These are phyloP conservation scores for Fagus sylvatica DNA, from an alignment of 306 rosid species.

Conservation along the genomic window DNA sequence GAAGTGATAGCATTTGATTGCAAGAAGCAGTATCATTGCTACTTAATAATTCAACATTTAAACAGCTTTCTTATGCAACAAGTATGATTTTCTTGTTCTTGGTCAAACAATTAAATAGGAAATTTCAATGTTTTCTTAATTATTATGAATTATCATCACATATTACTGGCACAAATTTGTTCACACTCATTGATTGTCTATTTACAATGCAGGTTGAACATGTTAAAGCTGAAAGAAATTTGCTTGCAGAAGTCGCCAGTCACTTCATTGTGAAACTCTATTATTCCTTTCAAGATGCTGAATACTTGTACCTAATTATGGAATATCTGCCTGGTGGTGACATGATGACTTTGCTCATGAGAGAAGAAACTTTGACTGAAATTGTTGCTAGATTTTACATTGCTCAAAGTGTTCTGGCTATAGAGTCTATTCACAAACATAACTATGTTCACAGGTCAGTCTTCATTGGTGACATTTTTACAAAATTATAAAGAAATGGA, in stretches of 20 bases:
- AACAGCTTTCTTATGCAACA: background rate
- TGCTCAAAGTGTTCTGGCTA: conserved; percentile 78
- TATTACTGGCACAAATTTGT: background rate
- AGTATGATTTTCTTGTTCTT: background rate
- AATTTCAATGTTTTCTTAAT: background rate
- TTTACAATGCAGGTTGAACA: conserved; percentile 52
- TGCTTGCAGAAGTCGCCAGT: conserved; percentile 90
- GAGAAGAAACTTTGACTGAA: conserved; percentile 96
- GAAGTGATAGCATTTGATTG: background rate
- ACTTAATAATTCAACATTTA: background rate
- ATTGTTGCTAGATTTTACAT: conserved; percentile 72
- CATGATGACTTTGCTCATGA: conserved; percentile 88
- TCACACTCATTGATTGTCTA: conserved; percentile 1
- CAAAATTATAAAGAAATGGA: background rate
- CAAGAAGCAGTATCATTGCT: background rate
- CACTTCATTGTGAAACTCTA: conserved; percentile 91
- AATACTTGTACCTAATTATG: conserved; percentile 82
- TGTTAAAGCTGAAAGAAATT: conserved; percentile 85
- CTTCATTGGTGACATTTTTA: conserved; percentile 5
- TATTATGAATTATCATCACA: background rate
- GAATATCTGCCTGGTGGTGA: conserved; percentile 98
- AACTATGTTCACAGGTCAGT: conserved; percentile 74
- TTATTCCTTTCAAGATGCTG: conserved; percentile 92
- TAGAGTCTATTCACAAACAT: conserved; percentile 86
- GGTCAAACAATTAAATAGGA: background rate